Base-by-base conservation (phyloP, 1,284 basidiomycete genomes). In the Fomitiporia mediterranea region DNA sequence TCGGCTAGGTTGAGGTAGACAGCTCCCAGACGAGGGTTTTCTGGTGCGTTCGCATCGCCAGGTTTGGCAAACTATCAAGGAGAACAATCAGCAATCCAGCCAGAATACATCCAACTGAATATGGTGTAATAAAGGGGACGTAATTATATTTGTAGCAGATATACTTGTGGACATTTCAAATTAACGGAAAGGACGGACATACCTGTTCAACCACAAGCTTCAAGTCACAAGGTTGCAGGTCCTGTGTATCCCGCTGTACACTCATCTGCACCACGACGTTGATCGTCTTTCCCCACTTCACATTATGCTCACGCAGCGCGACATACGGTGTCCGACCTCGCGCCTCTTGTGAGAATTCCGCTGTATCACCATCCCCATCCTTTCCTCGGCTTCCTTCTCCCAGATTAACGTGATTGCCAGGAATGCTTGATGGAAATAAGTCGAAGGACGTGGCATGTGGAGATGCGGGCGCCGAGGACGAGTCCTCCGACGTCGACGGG, bases 1-100 rank as follows among this genome's bases (percentile, higher is more conserved):
- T 91, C 84, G 1, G 89, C 84, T 2, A 92, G 76, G 65, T 92
- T 86, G 52, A 92, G 72, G 57, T 79, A 74, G 8, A 91, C 75
- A 4, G 74, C 74, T 1, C 89, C 89, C 0, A 91, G 73, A 1
- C 80, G 76, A 1, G 82, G 82, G 52, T 83, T 81, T 13, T 69
- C 69, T 0, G 78, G 79, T 2, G 75, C 71, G 53, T 79, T 71
- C 0, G 74, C 77, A 56, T 82, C 82, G 27, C 77, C 77, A 0
- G 74, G 68, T 21, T 79, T 70, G 35, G 83, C 77, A 19, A 78
- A 72, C 77, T 74, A 49, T 15, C 17, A 11, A 43, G 53, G 50
- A 34, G 37, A 43, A 58, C 6, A 55, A 52, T 52, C 23, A n/a
- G n/a, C n/a, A n/a, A n/a, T n/a, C n/a, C n/a, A n/a, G n/a, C n/a